Evolutionary conservation across 2,329 filamentous ascomycete species (phyloP), one percentile per base, ranked within the genome.

Genomic region (Phialemoniopsis sp.): DNA sequence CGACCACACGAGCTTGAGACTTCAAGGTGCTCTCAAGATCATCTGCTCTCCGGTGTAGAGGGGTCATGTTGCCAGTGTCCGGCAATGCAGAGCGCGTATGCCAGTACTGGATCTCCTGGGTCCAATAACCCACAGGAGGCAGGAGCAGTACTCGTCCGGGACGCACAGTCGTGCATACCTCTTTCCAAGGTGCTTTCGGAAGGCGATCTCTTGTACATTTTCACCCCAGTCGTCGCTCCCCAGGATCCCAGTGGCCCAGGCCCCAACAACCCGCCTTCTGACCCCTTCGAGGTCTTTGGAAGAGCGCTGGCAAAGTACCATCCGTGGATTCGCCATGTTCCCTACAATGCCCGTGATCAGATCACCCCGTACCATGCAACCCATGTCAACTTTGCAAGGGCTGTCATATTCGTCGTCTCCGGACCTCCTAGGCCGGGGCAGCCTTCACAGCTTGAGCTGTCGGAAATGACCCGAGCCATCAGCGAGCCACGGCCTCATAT

Each of bases 231-330:
- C 18, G 70, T 76, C 28, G 55, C 68, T 16, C 76, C 68, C 34
- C 54, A 63, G 45, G 65, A 60, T 48, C 61, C 47, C 50, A 26
- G 21, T 26, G 21, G 21, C 10, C 63, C 33, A 52, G 60, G 33
- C 64, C 67, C 43, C 13, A 60, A 59, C 33, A 68, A 62, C 50
- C 46, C 34, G n/a, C 29, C 48, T 5, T 44, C 40, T 32, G 86
- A 90, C 54, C 86, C 85, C 0, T 89, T 89, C 53, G 85, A 89
- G 57, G 72, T 76, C 13, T 66, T 90, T 14, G 86, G 85, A 15
- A 72, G 73, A 45, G 74, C 78, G 33, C 58, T 90, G 36, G 76
- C 78, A 36, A 66, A 62, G 36, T 68, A 74, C 48, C 80, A 85
- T 52, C 63, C 71, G 3, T 71, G 70, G 57, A 69, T 89, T 44